Evolutionary conservation across 257 asterid species (phyloP).

Genomic region (Ocimum tenuiflorum): DNA sequence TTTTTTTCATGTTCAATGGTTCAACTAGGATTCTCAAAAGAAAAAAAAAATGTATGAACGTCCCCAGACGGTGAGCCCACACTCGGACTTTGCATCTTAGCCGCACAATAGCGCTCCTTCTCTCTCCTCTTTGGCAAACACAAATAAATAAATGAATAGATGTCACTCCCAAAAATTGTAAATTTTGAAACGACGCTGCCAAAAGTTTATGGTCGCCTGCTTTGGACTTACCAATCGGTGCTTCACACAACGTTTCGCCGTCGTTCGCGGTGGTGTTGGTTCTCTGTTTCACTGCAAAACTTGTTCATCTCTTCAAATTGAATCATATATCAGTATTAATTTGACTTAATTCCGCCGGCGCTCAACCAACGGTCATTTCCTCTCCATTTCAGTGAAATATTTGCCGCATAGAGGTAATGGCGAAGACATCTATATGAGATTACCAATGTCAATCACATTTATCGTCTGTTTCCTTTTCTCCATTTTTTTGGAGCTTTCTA

Average conservation of each 20-base stretch:
- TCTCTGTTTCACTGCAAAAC: background rate
- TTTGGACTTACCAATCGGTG: constrained; percentile 3
- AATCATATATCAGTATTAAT: background rate
- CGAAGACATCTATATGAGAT: background rate
- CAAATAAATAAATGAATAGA: constrained; percentile 19
- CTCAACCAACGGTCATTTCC: constrained; percentile 21
- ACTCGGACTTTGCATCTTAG: constrained; percentile 13
- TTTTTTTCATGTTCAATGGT: no score
- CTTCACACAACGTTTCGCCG: constrained; percentile 44
- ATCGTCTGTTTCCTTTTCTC: background rate
- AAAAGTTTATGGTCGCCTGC: background rate
- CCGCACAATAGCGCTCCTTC: constrained; percentile 15
- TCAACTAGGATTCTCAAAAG: no score
- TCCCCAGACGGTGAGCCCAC: background rate
- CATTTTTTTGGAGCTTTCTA: background rate
- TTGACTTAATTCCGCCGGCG: constrained; percentile 11
- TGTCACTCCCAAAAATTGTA: background rate
- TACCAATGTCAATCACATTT: background rate
- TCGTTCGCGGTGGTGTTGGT: constrained; percentile 32
- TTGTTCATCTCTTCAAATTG: background rate
- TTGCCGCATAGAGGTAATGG: constrained; percentile 17
- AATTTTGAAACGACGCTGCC: constrained; percentile 18
- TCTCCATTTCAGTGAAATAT: constrained; percentile 2
- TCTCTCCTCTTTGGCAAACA: constrained; percentile 10
- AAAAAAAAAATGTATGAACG: no score